phyloP scores from a whole-genome alignment of 2,329 filamentous ascomycete genomes.

The Thermomyces lanuginosus region DNA sequence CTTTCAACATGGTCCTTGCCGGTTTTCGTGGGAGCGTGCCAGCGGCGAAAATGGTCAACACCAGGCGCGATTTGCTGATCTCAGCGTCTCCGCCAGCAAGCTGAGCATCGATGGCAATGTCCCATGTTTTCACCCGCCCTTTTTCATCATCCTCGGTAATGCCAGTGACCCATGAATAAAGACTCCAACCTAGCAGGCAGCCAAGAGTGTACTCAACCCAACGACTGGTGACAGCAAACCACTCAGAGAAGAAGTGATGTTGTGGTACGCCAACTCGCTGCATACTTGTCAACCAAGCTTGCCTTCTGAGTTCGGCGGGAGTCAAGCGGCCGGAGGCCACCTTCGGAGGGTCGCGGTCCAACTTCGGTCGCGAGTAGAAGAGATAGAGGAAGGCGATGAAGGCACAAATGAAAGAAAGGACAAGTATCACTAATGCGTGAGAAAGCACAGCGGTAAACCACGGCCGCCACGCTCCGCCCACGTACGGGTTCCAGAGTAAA shows the following conservation, averaged over 20 bases:
- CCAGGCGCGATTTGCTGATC: slow-evolving; percentile 71
- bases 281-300: slow-evolving; percentile 84
- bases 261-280: slow-evolving; percentile 84
- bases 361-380: slow-evolving; percentile 40
- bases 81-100: slow-evolving; percentile 79
- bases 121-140: slow-evolving; percentile 79
- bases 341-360: slow-evolving; percentile 31
- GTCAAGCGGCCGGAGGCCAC: slow-evolving; percentile 27
- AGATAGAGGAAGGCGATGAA: slow-evolving; percentile 42
- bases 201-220: slow-evolving; percentile 66
- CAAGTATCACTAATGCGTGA: too few species aligned
- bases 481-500: slow-evolving; percentile 8
- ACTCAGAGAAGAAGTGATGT: slow-evolving; percentile 73
- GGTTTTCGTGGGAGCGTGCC: slow-evolving; percentile 74
- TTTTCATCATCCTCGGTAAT: slow-evolving; percentile 71
- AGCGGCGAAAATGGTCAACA: slow-evolving; percentile 74
- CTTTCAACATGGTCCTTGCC: slow-evolving; percentile 72
- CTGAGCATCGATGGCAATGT: slow-evolving; percentile 83
- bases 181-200: slow-evolving; percentile 57
- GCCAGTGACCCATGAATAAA: slow-evolving; percentile 65
- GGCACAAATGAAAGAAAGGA: slow-evolving; percentile 37
- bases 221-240: slow-evolving; percentile 63
- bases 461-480: slow-evolving; percentile 17
- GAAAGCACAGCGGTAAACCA: slow-evolving; percentile 34
- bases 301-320: slow-evolving; percentile 70